Base-by-base conservation (phyloP, 1,139 yeast genomes). In the Yamadazyma triangularis region DNA sequence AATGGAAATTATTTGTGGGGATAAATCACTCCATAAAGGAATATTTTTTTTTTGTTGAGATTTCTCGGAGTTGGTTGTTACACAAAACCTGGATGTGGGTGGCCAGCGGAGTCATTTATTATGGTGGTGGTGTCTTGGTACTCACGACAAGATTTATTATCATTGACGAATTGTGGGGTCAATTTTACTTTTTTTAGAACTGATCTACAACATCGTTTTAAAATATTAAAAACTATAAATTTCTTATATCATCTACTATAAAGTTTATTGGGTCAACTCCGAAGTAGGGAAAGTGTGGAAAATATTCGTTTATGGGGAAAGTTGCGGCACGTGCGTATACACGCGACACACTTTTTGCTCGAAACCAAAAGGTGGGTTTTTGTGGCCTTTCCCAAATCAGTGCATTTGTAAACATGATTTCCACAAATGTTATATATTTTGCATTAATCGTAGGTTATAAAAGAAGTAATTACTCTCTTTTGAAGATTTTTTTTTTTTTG, bases 351-450 rank as follows among this genome's bases (percentile, higher is more conserved):
- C n/a, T n/a, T n/a, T n/a, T n/a, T n/a, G n/a, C n/a, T n/a, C n/a
- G n/a, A n/a, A n/a, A n/a, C n/a, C n/a, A n/a, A n/a, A n/a, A n/a
- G n/a, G n/a, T n/a, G n/a, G n/a, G n/a, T n/a, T n/a, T n/a, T n/a
- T n/a, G n/a, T n/a, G n/a, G n/a, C n/a, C n/a, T 29, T 33, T 29
- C 33, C 23, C 13, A 26, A 23, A 15, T 15, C 4, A 12, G 31
- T n/a, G 13, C 19, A 9, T 36, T 38, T 38, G 44, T 40, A 41
- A 41, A 40, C 45, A 41, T 15, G n/a, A n/a, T n/a, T 25, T 10
- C 31, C 26, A 19, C 15, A 25, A n/a, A 28, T 13, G n/a, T 18
- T 18, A 16, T 20, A 10, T 13, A n/a, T 18, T 8, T 18, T 18
- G 9, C 9, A 18, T 18, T 18, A 7, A 18, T 8, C 21, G 7